phyloP scores from a whole-genome alignment of 805 yeast species.

The Myxozyma vanderwaltii region DNA sequence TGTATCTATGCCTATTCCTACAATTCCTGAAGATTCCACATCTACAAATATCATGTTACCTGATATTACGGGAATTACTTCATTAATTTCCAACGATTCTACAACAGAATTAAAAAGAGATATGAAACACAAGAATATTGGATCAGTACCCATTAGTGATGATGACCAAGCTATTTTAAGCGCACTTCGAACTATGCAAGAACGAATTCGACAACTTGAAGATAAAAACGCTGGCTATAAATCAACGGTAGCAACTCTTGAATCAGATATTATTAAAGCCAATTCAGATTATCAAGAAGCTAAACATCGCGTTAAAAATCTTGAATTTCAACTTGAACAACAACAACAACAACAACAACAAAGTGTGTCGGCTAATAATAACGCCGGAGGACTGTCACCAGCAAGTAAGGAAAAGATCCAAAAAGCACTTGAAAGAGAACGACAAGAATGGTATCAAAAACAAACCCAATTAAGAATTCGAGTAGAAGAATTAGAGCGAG shows the following conservation, averaged over 20 bases:
- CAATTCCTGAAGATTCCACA: background rate
- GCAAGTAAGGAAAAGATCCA: constrained; percentile 15
- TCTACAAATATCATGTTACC: constrained; percentile 18
- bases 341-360: constrained; percentile 1
- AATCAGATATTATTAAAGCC: constrained; percentile 5
- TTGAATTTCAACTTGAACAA: constrained; percentile 26
- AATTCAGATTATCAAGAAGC: constrained; percentile 10
- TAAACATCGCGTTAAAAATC: background rate
- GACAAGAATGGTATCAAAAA: constrained; percentile 23
- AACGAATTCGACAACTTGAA: constrained; percentile 27
- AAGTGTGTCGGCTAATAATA: too few species aligned
- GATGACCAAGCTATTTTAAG: constrained; percentile 31
- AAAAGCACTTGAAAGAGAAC: constrained; percentile 23
- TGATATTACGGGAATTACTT: constrained; percentile 31
- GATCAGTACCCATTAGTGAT: constrained; percentile 30
- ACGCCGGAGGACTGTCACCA: constrained; percentile 9
- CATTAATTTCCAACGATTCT: constrained; percentile 20
- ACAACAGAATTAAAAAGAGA: background rate
- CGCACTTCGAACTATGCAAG: constrained; percentile 29
- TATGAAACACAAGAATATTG: constrained; percentile 17
- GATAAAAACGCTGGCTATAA: constrained; percentile 19
- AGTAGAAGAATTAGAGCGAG: constrained; percentile 18
- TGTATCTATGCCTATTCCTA: background rate
- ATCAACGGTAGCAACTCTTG: constrained; percentile 11
- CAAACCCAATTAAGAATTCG: constrained; percentile 13